Base-by-base conservation (phyloP, 495 filamentous ascomycete genomes). In the Penicillium taxi region DNA sequence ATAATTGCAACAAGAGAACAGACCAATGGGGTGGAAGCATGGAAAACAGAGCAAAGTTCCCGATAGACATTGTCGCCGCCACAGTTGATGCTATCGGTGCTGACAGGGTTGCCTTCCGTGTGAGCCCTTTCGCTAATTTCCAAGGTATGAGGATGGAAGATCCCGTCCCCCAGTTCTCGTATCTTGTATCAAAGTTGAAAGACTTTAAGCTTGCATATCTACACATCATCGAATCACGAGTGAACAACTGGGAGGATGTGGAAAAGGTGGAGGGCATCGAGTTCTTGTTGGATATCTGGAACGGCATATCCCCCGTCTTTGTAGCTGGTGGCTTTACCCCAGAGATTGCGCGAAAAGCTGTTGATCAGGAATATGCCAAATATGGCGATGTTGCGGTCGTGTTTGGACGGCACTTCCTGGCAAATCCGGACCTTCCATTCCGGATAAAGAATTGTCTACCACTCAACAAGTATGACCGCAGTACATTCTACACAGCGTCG, bases 1-100 rank as follows among this genome's bases (percentile, higher is more conserved):
- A 78, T 40, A 62, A 52, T 14, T 59, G 51, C 44, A 88, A 86
- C 60, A 45, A 70, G 38, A 69, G 83, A 3, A 74, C 66, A 3
- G 83, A 88, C 50, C 32, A 46, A 14, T 88, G 74, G 46, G 82
- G 82, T n/a, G 82, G 82, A 6, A 77, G 64, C 42, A 52, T 82
- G 25, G 78, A 80, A 58, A 82, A 81, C 38, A 63, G 83, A 28
- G 57, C 69, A 5, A 70, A 75, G 6, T 74, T 88, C 28, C 61
- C 55, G 2, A 31, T 80, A 5, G 80, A 83, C 45, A 70, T 82
- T 6, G 54, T 66, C 8, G 64, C 74, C 18, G 73, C 78, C 1
- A 69, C 85, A 9, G 58, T 64, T 5, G 59, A 58, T 2, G 78
- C 74, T n/a, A 59, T 88, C 7, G 83, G 83, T 2, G 50, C 70